These are phyloP conservation scores for Oryza coarctata DNA, from an alignment of 176 grass and related monocot genomes.

Conservation along the genomic window DNA sequence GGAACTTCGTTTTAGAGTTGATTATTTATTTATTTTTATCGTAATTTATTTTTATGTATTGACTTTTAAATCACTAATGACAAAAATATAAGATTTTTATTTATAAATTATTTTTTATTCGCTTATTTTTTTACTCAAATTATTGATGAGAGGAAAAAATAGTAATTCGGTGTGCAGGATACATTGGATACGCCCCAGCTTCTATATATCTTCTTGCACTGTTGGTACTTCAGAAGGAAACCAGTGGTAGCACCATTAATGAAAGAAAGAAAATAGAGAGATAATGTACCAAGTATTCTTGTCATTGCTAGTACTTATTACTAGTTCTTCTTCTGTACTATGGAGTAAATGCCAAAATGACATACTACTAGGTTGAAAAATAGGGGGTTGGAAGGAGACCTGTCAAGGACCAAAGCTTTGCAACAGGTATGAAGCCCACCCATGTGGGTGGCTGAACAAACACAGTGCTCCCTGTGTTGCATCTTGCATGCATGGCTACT, in stretches of 20 bases:
- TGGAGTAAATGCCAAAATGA: neutral
- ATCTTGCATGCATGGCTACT: neutral
- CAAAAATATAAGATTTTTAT: too few relatives aligned
- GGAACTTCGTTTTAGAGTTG: too few relatives aligned
- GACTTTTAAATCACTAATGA: too few relatives aligned
- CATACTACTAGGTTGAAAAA: neutral
- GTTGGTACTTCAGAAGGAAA: slow-evolving; percentile 36
- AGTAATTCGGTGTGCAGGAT: too few relatives aligned
- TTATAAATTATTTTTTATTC: too few relatives aligned
- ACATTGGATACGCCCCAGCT: too few relatives aligned
- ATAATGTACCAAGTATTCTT: neutral
- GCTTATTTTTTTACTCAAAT: too few relatives aligned
- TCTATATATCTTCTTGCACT: slow-evolving; percentile 12
- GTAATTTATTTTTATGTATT: too few relatives aligned
- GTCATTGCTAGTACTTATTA: neutral
- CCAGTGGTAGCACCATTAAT: neutral
- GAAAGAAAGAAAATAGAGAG: neutral
- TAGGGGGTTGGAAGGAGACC: neutral
- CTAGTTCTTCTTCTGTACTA: neutral
- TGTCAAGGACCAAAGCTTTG: slow-evolving; percentile 5
- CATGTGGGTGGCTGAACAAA: slow-evolving; percentile 30
- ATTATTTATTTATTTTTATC: too few relatives aligned
- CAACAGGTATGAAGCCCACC: neutral
- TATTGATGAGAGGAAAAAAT: too few relatives aligned
- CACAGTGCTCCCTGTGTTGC: neutral